phyloP scores from a whole-genome alignment of 306 rosid species.

The Potentilla sterilis region DNA sequence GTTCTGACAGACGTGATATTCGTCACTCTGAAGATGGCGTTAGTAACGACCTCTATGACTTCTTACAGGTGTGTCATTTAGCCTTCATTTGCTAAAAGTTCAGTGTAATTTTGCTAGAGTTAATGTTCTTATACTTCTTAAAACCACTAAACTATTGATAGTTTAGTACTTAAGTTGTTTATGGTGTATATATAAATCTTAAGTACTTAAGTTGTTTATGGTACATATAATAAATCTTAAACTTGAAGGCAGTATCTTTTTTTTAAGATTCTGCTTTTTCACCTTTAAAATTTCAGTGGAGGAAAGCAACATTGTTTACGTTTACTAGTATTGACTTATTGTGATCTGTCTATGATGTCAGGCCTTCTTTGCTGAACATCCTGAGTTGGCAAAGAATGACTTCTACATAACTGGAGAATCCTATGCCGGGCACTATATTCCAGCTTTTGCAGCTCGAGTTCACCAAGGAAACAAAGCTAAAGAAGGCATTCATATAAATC shows the following conservation, averaged over 20 bases:
- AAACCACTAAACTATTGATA: neutral
- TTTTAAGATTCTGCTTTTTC: neutral
- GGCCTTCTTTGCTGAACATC: constrained; percentile 89
- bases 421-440: constrained; percentile 98
- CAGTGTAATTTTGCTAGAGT: constrained; percentile 15
- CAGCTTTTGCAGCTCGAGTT: constrained; percentile 94
- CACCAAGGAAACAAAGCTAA: constrained; percentile 91
- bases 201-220: neutral
- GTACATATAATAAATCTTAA: neutral
- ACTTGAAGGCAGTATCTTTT: neutral
- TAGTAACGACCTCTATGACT: constrained; percentile 88
- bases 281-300: neutral
- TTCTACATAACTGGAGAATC: constrained; percentile 95
- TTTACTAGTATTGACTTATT: constrained; percentile 17
- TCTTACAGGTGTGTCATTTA: constrained; percentile 58
- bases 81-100: neutral
- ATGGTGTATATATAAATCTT: neutral
- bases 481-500: constrained; percentile 89
- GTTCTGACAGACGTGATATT: constrained; percentile 65
- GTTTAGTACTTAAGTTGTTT: neutral
- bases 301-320: neutral
- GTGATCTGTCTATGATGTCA: constrained; percentile 27
- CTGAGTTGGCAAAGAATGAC: constrained; percentile 71
- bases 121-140: neutral
- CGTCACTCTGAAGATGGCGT: constrained; percentile 89